Conservation (phyloP, 2,329 filamentous ascomycete genomes). For the Myriosclerotinia scirpicola region DNA sequence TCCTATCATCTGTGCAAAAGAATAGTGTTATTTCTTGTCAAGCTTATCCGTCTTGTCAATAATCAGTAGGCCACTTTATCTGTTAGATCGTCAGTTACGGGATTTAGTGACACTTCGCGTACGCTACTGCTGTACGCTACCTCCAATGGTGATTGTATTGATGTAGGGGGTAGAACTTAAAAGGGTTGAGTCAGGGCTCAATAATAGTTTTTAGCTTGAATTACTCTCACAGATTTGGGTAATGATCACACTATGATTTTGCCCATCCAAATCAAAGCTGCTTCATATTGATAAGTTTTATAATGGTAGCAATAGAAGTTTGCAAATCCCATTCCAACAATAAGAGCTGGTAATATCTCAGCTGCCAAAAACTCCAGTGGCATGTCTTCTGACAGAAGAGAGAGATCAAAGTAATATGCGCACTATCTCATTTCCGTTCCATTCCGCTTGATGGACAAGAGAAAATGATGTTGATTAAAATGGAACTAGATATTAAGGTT, state of each 20-base stretch:
- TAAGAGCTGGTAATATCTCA: background rate
- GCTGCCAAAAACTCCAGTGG: background rate
- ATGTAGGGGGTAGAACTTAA: background rate
- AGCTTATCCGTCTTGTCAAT: background rate
- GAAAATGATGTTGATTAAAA: no score
- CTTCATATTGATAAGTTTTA: background rate
- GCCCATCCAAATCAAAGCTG: constrained; percentile 1
- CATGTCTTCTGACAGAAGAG: background rate
- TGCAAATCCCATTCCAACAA: background rate
- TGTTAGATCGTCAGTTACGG: background rate
- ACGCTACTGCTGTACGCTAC: background rate
- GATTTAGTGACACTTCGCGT: background rate
- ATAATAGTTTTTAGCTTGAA: background rate
- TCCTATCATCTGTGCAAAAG: background rate
- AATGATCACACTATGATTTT: background rate
- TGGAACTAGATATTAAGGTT: no score
- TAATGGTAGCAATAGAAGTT: background rate
- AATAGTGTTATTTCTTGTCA: background rate
- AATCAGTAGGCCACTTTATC: background rate
- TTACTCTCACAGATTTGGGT: background rate
- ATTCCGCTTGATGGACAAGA: no score
- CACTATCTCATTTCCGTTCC: background rate
- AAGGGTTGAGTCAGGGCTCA: background rate
- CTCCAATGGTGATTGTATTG: background rate
- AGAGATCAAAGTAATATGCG: background rate